These are phyloP conservation scores for Candolleomyces eurysporus DNA, from an alignment of 768 basidiomycete genomes.

Conservation along the genomic window DNA sequence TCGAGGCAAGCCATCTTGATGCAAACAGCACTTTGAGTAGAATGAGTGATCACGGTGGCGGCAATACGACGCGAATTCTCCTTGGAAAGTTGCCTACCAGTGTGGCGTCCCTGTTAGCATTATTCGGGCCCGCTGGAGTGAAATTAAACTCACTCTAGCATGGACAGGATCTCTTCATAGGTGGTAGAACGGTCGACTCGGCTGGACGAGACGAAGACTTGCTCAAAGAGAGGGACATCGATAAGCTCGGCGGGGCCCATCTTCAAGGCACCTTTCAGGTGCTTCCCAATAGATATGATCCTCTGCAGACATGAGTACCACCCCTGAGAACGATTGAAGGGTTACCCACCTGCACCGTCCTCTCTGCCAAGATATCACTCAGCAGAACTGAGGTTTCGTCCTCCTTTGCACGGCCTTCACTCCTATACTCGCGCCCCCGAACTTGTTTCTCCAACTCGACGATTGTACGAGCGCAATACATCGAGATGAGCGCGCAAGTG, in stretches of 20 bases:
- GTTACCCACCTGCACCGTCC: slow-evolving; percentile 9
- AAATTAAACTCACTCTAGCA: slow-evolving; percentile 7
- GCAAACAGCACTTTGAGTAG: slow-evolving; percentile 8
- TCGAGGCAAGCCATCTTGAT: slow-evolving; percentile 6
- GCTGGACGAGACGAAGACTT: slow-evolving; percentile 4
- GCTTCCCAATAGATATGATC: slow-evolving; percentile 11
- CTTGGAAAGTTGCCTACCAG: slow-evolving; percentile 4
- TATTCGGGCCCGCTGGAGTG: background rate
- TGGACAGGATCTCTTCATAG: slow-evolving; percentile 4
- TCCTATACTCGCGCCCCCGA: slow-evolving; percentile 11
- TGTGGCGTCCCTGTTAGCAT: background rate
- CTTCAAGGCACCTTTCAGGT: slow-evolving; percentile 7
- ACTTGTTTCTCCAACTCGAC: slow-evolving; percentile 11
- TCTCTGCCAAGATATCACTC: slow-evolving; percentile 8
- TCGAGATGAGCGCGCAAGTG: slow-evolving; percentile 11
- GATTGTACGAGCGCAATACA: slow-evolving; percentile 11
- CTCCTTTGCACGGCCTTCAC: slow-evolving; percentile 6
- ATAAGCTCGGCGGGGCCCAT: slow-evolving; percentile 9
- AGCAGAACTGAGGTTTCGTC: slow-evolving; percentile 8
- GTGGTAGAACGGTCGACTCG: slow-evolving; percentile 1
- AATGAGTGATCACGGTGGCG: slow-evolving; percentile 8
- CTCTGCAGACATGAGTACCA: background rate
- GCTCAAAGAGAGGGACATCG: slow-evolving; percentile 10
- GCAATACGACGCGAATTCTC: slow-evolving; percentile 7
- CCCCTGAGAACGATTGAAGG: no score